Evolutionary conservation across 2,329 filamentous ascomycete species (phyloP).

Genomic region (Podosphaera fusca): DNA sequence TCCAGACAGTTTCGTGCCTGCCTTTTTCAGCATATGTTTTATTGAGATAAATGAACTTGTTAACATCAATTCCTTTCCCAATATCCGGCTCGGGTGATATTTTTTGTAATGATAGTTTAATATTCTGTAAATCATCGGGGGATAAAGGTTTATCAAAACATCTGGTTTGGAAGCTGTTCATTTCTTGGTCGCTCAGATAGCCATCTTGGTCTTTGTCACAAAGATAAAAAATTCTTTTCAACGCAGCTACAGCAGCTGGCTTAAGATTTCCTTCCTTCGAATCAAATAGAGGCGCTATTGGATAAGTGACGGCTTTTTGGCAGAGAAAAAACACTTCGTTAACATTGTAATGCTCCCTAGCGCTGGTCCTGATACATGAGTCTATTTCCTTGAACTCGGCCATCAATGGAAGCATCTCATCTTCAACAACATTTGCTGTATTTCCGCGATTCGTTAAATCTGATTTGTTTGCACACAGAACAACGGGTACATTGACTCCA

Average conservation of each 20-base stretch:
- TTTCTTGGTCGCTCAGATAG: slow-evolving; percentile 70
- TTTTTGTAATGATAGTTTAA: slow-evolving; percentile 68
- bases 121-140: slow-evolving; percentile 63
- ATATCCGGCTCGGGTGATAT: slow-evolving; percentile 36
- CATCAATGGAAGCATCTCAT: slow-evolving; percentile 97
- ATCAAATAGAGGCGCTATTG: slow-evolving; percentile 88
- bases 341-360: slow-evolving; percentile 76
- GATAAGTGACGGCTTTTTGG: slow-evolving; percentile 93
- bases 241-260: slow-evolving; percentile 63
- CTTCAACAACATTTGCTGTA: slow-evolving; percentile 69
- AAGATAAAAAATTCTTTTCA: slow-evolving; percentile 82
- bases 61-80: slow-evolving; percentile 53
- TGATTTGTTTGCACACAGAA: slow-evolving; percentile 94
- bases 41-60: slow-evolving; percentile 73
- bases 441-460: slow-evolving; percentile 55
- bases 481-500: slow-evolving; percentile 94
- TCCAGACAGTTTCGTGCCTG: slow-evolving; percentile 94
- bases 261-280: slow-evolving; percentile 81
- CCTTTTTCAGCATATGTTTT: slow-evolving; percentile 95
- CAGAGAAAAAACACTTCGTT: slow-evolving; percentile 95
- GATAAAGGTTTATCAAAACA: slow-evolving; percentile 79
- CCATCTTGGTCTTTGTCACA: slow-evolving; percentile 95
- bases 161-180: slow-evolving; percentile 72
- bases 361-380: slow-evolving; percentile 86
- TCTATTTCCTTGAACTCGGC: slow-evolving; percentile 97